phyloP scores from a whole-genome alignment of 345 rosid genomes.

The Ailanthus altissimus region DNA sequence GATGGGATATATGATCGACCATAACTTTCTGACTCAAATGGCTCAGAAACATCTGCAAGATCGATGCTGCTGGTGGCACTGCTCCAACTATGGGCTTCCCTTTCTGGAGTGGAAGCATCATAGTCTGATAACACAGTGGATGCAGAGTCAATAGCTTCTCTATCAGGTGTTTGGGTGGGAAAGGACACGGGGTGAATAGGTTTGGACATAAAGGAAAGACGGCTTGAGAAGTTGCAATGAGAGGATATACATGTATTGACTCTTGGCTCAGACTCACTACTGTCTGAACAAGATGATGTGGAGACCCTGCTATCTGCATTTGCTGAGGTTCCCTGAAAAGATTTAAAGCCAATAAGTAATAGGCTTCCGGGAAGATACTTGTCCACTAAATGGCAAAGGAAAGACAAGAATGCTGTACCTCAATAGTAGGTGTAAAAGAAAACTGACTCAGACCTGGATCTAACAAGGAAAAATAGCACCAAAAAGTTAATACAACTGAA shows the following conservation, averaged over 20 bases:
- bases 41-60: constrained; percentile 44
- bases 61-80: constrained; percentile 48
- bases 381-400: neutral
- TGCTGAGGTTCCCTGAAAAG: constrained; percentile 42
- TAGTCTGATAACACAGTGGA: constrained; percentile 28
- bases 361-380: neutral
- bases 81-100: constrained; percentile 58
- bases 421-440: constrained; percentile 37
- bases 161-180: constrained; percentile 26
- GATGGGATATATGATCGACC: constrained; percentile 26
- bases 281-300: constrained; percentile 47
- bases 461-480: constrained; percentile 27
- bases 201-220: constrained; percentile 52
- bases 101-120: constrained; percentile 28
- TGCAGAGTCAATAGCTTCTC: constrained; percentile 28
- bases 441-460: constrained; percentile 36
- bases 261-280: constrained; percentile 47
- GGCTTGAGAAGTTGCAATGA: constrained; percentile 46
- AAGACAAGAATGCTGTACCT: constrained; percentile 34
- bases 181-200: constrained; percentile 61
- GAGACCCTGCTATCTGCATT: constrained; percentile 43
- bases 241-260: constrained; percentile 39
- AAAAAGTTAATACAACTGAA: neutral
- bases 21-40: constrained; percentile 37
- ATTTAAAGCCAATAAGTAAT: constrained; percentile 19